Base-by-base conservation (phyloP, 2,329 filamentous ascomycete genomes). In the Venturia oleaginea region DNA sequence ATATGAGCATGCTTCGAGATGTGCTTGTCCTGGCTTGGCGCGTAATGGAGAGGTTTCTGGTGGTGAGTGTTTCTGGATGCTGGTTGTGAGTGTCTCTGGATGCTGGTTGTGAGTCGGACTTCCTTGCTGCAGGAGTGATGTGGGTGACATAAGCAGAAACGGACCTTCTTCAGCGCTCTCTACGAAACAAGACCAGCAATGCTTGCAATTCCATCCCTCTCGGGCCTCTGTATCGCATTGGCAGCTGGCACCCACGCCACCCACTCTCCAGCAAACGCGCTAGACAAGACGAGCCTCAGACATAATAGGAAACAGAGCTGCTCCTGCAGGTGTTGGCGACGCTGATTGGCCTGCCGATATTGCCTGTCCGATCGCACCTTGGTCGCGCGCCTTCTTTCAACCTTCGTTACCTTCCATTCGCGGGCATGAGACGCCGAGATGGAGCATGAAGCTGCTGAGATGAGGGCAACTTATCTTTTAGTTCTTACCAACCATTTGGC, bases 181-280 rank as follows among this genome's bases (percentile, higher is more conserved):
- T 51, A 1, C 24, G 46, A 51, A 51, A 51, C 46, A 57, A 19
- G 4, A 1, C 22, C 27, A 32, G 51, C 51, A 10, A 32, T 57
- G 27, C 51, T 34, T 8, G 51, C 27, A 27, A 34, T 22, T 17
- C 24, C 27, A 19, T 55, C 24, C 8, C 19, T 48, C 43, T 13
- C 22, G 19, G 43, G 43, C 43, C 43, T 48, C 43, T 10, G 43
- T 19, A 22, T 46, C n/a, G n/a, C 48, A 15, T 54, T 34, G 27
- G 51, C 27, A 32, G 27, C 10, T 34, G 27, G 17, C 13, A 15
- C 8, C n/a, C n/a, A n/a, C n/a, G n/a, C n/a, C n/a, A n/a, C 51
- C 51, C 51, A 57, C 27, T 57, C 30, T 57, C 51, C 27, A 10
- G 51, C 51, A 57, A 57, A 57, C 51, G 22, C 51, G 51, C 51